These are phyloP conservation scores for Dendrobium chrysotoxum DNA, from an alignment of 106 monocot genomes.

Conservation along the genomic window DNA sequence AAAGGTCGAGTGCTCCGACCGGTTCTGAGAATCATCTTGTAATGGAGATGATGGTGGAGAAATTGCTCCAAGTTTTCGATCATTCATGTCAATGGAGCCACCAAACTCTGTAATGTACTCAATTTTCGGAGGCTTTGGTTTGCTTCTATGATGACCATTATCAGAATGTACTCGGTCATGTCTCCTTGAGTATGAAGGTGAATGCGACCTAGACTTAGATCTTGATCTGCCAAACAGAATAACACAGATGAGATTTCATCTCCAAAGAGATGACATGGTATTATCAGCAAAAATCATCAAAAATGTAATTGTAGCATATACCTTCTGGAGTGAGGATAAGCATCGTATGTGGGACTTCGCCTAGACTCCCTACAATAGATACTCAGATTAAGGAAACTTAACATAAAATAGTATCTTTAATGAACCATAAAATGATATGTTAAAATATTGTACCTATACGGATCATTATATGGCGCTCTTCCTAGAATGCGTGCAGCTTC, in stretches of 20 bases:
- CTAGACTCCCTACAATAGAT: conserved; percentile 50
- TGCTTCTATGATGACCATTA: conserved; percentile 56
- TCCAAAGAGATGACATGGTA: background rate
- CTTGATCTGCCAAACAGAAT: conserved; percentile 49
- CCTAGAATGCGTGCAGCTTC: conserved; percentile 65
- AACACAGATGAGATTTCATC: background rate
- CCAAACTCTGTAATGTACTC: conserved; percentile 99
- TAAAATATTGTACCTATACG: conserved; percentile 56
- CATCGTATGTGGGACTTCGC: conserved; percentile 95
- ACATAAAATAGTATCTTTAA: background rate
- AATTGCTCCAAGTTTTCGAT: conserved; percentile 45
- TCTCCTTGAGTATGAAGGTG: conserved; percentile 64
- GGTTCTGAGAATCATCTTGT: conserved; percentile 51
- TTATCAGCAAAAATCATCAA: background rate
- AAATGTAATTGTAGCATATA: conserved; percentile 9
- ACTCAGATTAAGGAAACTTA: background rate
- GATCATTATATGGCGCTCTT: conserved; percentile 71
- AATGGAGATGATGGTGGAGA: conserved; percentile 92
- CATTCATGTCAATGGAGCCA: conserved; percentile 41
- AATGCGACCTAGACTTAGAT: conserved; percentile 67
- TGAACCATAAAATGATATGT: background rate
- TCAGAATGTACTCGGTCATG: conserved; percentile 60
- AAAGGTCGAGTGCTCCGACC: conserved; percentile 97
- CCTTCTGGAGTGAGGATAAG: conserved; percentile 74
- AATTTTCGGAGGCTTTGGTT: conserved; percentile 72